Evolutionary conservation across 495 filamentous ascomycete genomes (phyloP), one percentile per base, ranked within the genome.

Genomic region (Aspergillus sclerotioniger): DNA sequence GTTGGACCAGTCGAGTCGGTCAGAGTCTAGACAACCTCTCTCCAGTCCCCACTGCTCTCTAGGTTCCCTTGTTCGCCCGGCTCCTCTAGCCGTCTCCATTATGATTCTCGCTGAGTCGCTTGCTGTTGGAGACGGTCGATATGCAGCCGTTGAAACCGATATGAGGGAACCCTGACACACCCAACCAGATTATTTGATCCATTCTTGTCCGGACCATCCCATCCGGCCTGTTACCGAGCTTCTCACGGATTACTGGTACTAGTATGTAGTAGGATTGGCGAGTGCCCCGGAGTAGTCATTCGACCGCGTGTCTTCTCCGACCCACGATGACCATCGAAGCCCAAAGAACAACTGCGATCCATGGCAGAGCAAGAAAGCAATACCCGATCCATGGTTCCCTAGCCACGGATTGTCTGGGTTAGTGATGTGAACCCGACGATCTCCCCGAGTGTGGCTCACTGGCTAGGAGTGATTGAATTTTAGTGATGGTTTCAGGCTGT

Each of bases 1-100:
- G 58, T 52, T 57, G 43, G 61, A 66, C 58, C 64, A 61, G 61
- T 66, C 64, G 60, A 61, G 61, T 67, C 64, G 58, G 58, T 67
- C 58, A 39, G 64, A 67, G 64, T 63, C 64, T 63, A 67, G 64
- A 63, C 60, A 51, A 19, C 21, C 53, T 59, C 59, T 60, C 47
- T 21, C n/a, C 29, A 8, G 32, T 13, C 25, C 15, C 48, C 43
- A 52, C 46, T 49, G 56, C 45, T 31, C 33, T 19, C 25, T 45
- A 8, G 28, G 13, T 53, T 21, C 46, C 53, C 29, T 49, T 53
- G 25, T 25, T 52, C 46, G 16, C 13, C 35, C 50, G 16, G 21
- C 32, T 8, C n/a, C 16, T 21, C 10, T 28, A 25, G n/a, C 47
- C 21, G 29, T 20, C 47, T 57, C 25, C 54, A 41, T 50, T 28